Evolutionary conservation across 345 rosid species (phyloP), one percentile per base, ranked within the genome.

Genomic region (Clausena lansium): DNA sequence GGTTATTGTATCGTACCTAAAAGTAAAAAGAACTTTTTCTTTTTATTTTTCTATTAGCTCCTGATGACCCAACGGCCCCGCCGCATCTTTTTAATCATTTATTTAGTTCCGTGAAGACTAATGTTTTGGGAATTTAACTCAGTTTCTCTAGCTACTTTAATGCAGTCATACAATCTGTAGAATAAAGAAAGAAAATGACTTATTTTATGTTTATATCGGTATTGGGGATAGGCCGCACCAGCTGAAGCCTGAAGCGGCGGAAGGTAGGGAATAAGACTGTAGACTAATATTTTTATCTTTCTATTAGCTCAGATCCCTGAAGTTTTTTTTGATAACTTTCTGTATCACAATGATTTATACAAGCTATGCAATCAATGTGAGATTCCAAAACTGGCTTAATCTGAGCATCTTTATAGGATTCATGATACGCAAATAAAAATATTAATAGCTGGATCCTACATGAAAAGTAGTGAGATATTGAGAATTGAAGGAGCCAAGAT

Each of bases 401-500:
- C 39, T 45, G 13, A 41, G 7, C 30, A 41, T 68, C 10, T 7
- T 62, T 52, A 17, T 17, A 17, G 57, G 57, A 19, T 19, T 17
- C 2, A 52, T 52, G 24, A 70, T 1, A 28, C 4, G 9, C 15
- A 27, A 14, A 24, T 4, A 25, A 8, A 25, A 36, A 60, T 36
- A 35, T 27, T 35, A 38, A 54, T 20, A 25, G 30, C 27, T 17
- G 77, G 69, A 60, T 36, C 67, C 24, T 25, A 27, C 69, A 36
- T 74, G 17, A 61, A 74, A 28, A 74, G 45, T 28, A 17, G 59
- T 54, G 54, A 76, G 14, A 5, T 24, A 24, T 28, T 33, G 67
- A 74, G 38, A 15, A 39, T 60, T 47, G 71, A 54, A 75, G 78
- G 70, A 50, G 61, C 47, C 70, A 75, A 75, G 28, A 61, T 24